Evolutionary conservation across 768 basidiomycete genomes (phyloP).

Genomic region (Coprinopsis cinerea): DNA sequence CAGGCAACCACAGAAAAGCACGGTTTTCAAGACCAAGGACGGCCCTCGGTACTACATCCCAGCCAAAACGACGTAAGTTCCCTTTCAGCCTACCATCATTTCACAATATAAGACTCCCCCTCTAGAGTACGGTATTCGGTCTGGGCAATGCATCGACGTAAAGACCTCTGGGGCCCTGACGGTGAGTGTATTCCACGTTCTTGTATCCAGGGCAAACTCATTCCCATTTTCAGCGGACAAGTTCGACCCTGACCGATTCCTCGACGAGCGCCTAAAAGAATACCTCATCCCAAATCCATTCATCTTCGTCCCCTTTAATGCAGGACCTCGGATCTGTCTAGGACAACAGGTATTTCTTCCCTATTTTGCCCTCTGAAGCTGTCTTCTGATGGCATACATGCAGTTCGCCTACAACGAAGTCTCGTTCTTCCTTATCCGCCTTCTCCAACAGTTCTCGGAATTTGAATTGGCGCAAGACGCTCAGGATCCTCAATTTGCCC

Average conservation of each 20-base stretch:
- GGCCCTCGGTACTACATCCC: constrained; percentile 5
- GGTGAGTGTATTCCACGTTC: constrained; percentile 28
- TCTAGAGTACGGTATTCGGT: constrained; percentile 44
- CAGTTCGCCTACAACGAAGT: constrained; percentile 50
- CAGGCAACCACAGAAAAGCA: constrained; percentile 1
- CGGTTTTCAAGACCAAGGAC: constrained; percentile 9
- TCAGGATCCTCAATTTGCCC: constrained; percentile 40
- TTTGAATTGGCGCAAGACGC: constrained; percentile 30
- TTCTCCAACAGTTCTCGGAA: constrained; percentile 38
- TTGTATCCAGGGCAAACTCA: neutral
- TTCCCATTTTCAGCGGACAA: constrained; percentile 30
- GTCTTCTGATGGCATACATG: constrained; percentile 23
- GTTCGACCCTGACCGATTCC: constrained; percentile 65
- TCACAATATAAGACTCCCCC: neutral
- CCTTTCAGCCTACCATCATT: neutral
- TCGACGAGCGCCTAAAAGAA: constrained; percentile 53
- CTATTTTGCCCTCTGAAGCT: constrained; percentile 49
- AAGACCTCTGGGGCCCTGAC: constrained; percentile 64
- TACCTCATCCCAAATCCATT: constrained; percentile 53
- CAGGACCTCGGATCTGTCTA: constrained; percentile 44
- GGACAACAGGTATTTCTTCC: constrained; percentile 49
- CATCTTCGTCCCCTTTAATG: constrained; percentile 51
- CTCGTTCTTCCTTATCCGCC: constrained; percentile 40
- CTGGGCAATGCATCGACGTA: constrained; percentile 54
- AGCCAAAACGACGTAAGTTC: constrained; percentile 7